These are phyloP conservation scores for Phlebiopsis gigantea DNA, from an alignment of 768 basidiomycete species.

Conservation along the genomic window DNA sequence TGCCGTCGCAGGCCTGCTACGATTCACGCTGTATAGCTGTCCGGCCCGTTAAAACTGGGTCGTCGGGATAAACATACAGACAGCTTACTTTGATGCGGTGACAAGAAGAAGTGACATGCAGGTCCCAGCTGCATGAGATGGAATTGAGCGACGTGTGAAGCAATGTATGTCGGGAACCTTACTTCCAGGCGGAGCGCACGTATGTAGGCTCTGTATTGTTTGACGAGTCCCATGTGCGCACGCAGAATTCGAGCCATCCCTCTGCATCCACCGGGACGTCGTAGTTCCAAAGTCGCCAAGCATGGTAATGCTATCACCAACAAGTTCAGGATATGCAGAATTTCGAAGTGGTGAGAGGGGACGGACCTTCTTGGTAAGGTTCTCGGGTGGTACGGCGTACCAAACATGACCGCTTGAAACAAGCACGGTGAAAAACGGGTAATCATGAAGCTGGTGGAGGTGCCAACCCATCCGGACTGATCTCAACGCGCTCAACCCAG, in stretches of 20 bases:
- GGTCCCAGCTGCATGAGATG: constrained; percentile 40
- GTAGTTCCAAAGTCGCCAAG: constrained; percentile 50
- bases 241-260: constrained; percentile 53
- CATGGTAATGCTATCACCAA: constrained; percentile 41
- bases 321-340: background rate
- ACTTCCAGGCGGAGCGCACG: constrained; percentile 53
- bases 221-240: constrained; percentile 52
- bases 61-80: background rate
- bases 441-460: background rate
- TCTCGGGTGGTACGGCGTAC: constrained; percentile 41
- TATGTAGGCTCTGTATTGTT: constrained; percentile 54
- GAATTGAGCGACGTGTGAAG: background rate
- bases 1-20: constrained; percentile 35
- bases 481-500: constrained; percentile 53
- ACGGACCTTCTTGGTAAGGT: constrained; percentile 44
- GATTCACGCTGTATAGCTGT: constrained; percentile 45
- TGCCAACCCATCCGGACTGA: constrained; percentile 40
- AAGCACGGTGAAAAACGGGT: background rate
- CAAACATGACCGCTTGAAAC: constrained; percentile 39
- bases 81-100: constrained; percentile 46
- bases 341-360: background rate
- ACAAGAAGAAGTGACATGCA: constrained; percentile 48
- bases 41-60: background rate
- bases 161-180: constrained; percentile 15
- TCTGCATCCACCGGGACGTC: constrained; percentile 48